A percentile compares a stretch with the other conserved stretches of the same genome.
Conservation (phyloP, 2,329 filamentous ascomycete genomes). For the Colletotrichum sansevieriae region DNA sequence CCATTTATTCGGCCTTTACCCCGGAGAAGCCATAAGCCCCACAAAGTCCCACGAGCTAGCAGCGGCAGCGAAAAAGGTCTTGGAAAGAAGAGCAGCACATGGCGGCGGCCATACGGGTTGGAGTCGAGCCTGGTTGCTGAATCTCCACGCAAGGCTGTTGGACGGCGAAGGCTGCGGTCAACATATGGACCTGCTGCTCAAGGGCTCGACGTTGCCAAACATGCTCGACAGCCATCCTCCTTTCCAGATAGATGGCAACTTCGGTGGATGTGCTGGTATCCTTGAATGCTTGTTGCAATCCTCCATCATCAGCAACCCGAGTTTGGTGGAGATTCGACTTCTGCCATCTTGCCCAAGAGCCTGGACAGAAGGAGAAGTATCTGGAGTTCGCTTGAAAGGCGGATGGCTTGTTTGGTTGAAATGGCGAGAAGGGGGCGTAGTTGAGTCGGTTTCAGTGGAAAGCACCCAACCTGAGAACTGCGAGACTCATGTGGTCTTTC, state of each 20-base stretch:
- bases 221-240: constrained; percentile 46
- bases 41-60: constrained; percentile 40
- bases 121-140: constrained; percentile 62
- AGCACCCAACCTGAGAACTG: neutral
- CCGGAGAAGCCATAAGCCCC: constrained; percentile 50
- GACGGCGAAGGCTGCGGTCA: constrained; percentile 47
- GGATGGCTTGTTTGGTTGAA: constrained; percentile 32
- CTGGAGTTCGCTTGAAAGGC: constrained; percentile 22
- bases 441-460: constrained; percentile 21
- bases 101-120: constrained; percentile 63
- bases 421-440: constrained; percentile 27
- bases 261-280: constrained; percentile 59
- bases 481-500: constrained; percentile 24
- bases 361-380: constrained; percentile 26
- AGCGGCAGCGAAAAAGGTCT: constrained; percentile 47
- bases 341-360: constrained; percentile 29
- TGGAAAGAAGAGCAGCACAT: constrained; percentile 48
- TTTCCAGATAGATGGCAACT: constrained; percentile 66
- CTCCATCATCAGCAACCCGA: neutral
- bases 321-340: constrained; percentile 23
- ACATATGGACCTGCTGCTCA: constrained; percentile 38
- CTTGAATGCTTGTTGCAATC: constrained; percentile 39
- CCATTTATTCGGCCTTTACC: constrained; percentile 63
- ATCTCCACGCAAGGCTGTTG: constrained; percentile 59
- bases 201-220: constrained; percentile 34